Evolutionary conservation across 1,284 basidiomycete species (phyloP), one percentile per base, ranked within the genome.

Genomic region (Pseudozyma thailandica): DNA sequence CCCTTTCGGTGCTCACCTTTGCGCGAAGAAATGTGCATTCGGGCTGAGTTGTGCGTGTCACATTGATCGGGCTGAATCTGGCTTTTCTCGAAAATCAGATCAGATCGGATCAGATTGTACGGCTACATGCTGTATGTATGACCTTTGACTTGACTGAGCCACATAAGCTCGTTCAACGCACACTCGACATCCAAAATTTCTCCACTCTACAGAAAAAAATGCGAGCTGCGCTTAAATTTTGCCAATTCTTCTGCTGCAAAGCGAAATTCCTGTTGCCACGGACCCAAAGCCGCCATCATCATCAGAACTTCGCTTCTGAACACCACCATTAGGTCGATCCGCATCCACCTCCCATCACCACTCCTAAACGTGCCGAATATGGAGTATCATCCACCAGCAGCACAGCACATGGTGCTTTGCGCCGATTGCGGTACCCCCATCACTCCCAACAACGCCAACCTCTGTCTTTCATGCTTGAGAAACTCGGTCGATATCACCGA

Each of bases 401-500:
- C 75, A 43, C 77, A 78, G 72, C 74, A 73, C 54, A 77, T 83
- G 72, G 82, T 84, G 50, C 81, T 84, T 37, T 84, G 83, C 59
- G 83, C 83, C 54, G 84, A 85, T 69, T 85, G 84, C 58, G 93
- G 93, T 62, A 92, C 90, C n/a, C 92, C 92, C 52, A 98, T 98
- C 81, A 89, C 91, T 48, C 92, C 95, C 30, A 98, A 98, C 84
- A 93, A 92, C 71, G 94, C 95, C 50, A 97, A 97, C 86, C 87
- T 97, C 41, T 98, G 95, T 84, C 91, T 94, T n/a, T 89, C 88
- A 51, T 95, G 93, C 82, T 85, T 96, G 51, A 85, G 92, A 66
- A 95, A 94, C 86, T 90, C 90, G 23, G 90, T 98, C 68, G 95
- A 98, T 84, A 96, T 98, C 82, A 98, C 95, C 9, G 94, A 97